Base-by-base conservation (phyloP, 1,139 yeast species). In the Wickerhamomyces sp. region DNA sequence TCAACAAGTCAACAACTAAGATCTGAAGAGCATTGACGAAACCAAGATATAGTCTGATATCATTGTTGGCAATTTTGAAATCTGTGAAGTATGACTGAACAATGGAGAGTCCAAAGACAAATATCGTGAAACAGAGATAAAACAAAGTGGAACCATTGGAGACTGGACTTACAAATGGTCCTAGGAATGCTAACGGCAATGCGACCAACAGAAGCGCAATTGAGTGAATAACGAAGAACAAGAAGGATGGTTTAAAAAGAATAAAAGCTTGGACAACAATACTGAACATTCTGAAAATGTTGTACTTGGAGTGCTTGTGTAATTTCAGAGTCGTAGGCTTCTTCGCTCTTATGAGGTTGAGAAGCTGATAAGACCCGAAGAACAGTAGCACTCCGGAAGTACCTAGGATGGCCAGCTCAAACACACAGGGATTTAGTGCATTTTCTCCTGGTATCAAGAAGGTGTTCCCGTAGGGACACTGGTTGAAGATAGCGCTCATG, bases 391-490 rank as follows among this genome's bases (percentile, higher is more conserved):
- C 20, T 0, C 44, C 15, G 0, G 66, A 42, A 8, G 54, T 36
- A 2, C 33, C 26, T 1, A 41, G 42, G 31, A 58, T 49, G 4
- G 61, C 31, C 16, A 56, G 33, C 4, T 71, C 54, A 4, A 75
- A 40, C 44, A 77, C 71, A 45, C 83, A 75, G 3, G 82, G 82
- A 37, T 72, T 75, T 44, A 78, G 57, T 0, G 81, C 78, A 49
- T 75, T 76, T 5, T 64, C 65, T 12, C 55, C 39, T 3, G 54
- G 49, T 3, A 46, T 38, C 14, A 46, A 13, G 5, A 40, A 18
- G 8, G 41, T 14, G 4, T 17, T 19, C 5, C 47, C 47, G 17
- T 30, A 24, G 2, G 28, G 26, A 10, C 21, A 19, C 10, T 19
- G 21, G n/a, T n/a, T n/a, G n/a, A n/a, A n/a, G n/a, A n/a, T n/a